These are phyloP conservation scores for Juglanconis juglandina DNA, from an alignment of 2,329 filamentous ascomycete species.

Conservation along the genomic window DNA sequence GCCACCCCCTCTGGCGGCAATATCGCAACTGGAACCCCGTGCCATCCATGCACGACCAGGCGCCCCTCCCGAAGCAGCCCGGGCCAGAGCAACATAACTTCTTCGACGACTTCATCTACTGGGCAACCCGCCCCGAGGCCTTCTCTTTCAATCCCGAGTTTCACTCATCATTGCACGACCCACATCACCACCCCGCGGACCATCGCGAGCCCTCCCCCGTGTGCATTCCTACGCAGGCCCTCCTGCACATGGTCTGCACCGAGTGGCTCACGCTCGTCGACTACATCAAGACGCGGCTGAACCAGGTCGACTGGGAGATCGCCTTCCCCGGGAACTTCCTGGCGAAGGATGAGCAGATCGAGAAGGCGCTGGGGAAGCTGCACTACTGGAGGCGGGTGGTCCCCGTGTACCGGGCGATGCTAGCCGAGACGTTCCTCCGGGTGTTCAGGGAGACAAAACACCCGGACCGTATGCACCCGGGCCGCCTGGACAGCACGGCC, in stretches of 20 bases:
- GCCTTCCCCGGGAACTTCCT: slow-evolving; percentile 23
- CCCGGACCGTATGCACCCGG: slow-evolving; percentile 2
- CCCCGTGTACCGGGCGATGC: slow-evolving; percentile 27
- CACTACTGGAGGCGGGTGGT: slow-evolving; percentile 26
- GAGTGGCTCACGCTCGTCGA: slow-evolving; percentile 27
- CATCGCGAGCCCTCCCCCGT: slow-evolving; percentile 9
- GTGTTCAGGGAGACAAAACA: slow-evolving; percentile 17
- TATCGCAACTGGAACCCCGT: slow-evolving; percentile 21
- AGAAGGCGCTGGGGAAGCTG: slow-evolving; percentile 23
- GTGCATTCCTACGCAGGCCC: slow-evolving; percentile 21
- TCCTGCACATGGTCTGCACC: slow-evolving; percentile 24
- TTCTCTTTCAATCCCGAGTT: slow-evolving; percentile 10
- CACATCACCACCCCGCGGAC: not conserved
- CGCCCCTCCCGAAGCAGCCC: not conserved
- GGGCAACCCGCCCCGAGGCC: slow-evolving; percentile 20
- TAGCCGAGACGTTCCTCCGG: slow-evolving; percentile 22
- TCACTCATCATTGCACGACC: not conserved
- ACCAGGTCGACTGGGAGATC: slow-evolving; percentile 27
- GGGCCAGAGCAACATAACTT: slow-evolving; percentile 3
- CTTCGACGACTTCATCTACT: slow-evolving; percentile 26
- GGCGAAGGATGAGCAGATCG: slow-evolving; percentile 19
- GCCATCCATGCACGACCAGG: slow-evolving; percentile 3
- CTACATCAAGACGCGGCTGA: slow-evolving; percentile 27
- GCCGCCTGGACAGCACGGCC: not conserved
- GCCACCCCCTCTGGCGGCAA: slow-evolving; percentile 25